Conservation (phyloP, 306 rosid species). For the Ormosia semicastrata region DNA sequence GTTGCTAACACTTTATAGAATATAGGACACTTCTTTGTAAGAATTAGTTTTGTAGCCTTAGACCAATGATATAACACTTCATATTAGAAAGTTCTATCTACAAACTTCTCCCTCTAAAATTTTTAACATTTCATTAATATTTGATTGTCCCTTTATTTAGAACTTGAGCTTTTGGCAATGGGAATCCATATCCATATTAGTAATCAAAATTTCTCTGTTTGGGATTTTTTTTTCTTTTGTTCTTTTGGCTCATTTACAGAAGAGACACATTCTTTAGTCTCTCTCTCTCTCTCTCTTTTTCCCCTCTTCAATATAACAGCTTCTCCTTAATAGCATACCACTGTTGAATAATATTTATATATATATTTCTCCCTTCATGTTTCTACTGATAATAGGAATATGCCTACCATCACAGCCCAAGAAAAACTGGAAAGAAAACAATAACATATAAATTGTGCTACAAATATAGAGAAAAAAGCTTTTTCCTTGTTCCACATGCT, state of each 20-base stretch:
- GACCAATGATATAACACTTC: background rate
- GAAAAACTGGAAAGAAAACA: background rate
- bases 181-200: slow-evolving; percentile 6
- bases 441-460: background rate
- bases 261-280: background rate
- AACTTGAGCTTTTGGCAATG: background rate
- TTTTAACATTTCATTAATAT: slow-evolving; percentile 15
- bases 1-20: slow-evolving; percentile 16
- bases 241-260: background rate
- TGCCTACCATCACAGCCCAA: background rate
- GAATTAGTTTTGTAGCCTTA: slow-evolving; percentile 26
- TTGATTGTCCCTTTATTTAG: slow-evolving; percentile 18
- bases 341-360: slow-evolving; percentile 15
- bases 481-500: slow-evolving; percentile 13
- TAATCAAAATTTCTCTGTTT: background rate
- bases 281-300: background rate
- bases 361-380: background rate
- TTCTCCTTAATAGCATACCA: background rate
- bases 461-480: slow-evolving; percentile 16
- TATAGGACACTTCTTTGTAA: background rate
- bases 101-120: background rate
- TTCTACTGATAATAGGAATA: slow-evolving; percentile 14
- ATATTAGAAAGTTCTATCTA: slow-evolving; percentile 18
- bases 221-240: background rate
- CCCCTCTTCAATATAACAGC: background rate